Conservation (phyloP, 345 rosid species). For the Populus deltoides region DNA sequence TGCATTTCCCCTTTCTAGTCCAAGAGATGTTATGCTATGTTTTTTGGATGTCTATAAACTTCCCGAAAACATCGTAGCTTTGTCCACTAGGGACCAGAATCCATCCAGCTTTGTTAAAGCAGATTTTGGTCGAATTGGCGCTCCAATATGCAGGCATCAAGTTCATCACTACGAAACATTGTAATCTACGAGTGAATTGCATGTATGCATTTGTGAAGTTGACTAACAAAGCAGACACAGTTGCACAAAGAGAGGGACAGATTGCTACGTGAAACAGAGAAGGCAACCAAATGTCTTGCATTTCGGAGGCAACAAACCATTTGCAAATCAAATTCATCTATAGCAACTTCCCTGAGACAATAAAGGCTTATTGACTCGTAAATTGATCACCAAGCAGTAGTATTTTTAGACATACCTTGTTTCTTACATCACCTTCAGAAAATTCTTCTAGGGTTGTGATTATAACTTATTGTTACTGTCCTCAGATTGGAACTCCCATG, state of each 20-base stretch:
- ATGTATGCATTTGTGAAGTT: not conserved
- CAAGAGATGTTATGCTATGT: not conserved
- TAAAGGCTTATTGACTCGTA: not conserved
- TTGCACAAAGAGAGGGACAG: not conserved
- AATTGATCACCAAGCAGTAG: no score
- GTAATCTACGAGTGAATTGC: not conserved
- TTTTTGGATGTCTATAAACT: not conserved
- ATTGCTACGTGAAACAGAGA: not conserved
- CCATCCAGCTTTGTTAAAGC: not conserved
- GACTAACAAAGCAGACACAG: not conserved
- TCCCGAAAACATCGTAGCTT: not conserved
- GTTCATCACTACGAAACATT: not conserved
- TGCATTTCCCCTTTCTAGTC: not conserved
- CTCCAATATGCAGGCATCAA: not conserved
- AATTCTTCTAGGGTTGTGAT: no score
- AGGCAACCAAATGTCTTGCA: not conserved
- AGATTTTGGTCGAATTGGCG: not conserved
- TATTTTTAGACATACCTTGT: no score
- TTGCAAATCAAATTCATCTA: no score
- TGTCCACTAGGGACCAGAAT: not conserved
- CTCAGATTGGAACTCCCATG: no score
- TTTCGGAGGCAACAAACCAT: not conserved
- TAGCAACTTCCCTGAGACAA: not conserved
- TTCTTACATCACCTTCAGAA: no score
- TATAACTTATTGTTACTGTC: no score